These are phyloP conservation scores for Leptosphaerulina australis DNA, from an alignment of 2,329 filamentous ascomycete species.

Conservation along the genomic window DNA sequence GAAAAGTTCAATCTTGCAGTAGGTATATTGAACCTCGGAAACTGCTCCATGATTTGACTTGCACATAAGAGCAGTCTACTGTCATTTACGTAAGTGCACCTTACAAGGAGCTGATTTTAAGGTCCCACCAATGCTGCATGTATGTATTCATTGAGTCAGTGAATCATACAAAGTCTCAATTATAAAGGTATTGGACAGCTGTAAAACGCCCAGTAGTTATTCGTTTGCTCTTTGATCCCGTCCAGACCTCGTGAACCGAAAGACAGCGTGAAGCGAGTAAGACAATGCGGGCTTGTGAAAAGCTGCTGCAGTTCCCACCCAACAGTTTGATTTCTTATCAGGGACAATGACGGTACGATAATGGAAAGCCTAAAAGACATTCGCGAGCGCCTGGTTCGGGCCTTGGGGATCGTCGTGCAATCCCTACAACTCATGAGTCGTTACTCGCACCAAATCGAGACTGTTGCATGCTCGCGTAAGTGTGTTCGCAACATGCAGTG, in stretches of 20 bases:
- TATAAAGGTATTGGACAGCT: too few relatives aligned
- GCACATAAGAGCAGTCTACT: not conserved
- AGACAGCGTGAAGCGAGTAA: not conserved
- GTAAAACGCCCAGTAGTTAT: too few relatives aligned
- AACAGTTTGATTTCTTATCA: not conserved
- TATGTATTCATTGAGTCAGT: too few relatives aligned
- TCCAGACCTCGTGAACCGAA: too few relatives aligned
- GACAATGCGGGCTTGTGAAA: not conserved
- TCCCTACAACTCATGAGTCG: constrained; percentile 1
- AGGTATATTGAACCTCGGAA: not conserved
- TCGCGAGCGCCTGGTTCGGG: not conserved
- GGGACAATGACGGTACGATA: not conserved
- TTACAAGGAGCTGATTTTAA: not conserved
- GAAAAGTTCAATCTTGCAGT: not conserved
- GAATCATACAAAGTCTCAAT: too few relatives aligned
- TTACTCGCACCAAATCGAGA: not conserved
- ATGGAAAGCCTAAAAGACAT: not conserved
- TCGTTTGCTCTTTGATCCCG: too few relatives aligned
- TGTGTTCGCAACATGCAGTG: not conserved
- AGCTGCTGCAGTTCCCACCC: not conserved
- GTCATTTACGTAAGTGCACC: not conserved
- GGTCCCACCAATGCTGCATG: not conserved
- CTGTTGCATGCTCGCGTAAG: constrained; percentile 3
- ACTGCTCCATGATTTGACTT: not conserved
- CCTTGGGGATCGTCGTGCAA: not conserved